Evolutionary conservation across 805 yeast species (phyloP).

Genomic region (Hanseniaspora guilliermondii): DNA sequence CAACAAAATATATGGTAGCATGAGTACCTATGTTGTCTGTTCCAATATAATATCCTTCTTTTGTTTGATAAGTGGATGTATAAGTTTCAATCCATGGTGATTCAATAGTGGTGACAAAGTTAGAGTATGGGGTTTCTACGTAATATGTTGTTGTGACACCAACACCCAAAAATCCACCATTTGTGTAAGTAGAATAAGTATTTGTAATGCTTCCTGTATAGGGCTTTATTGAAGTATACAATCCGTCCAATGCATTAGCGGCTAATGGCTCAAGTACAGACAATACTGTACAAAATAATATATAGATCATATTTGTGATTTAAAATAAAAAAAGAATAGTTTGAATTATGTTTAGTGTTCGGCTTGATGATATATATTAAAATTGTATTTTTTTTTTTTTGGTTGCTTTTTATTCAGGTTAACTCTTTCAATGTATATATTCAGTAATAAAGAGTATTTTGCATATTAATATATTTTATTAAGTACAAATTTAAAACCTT

Average conservation of each 20-base stretch:
- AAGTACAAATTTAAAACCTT: no score
- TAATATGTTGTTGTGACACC: conserved; percentile 13
- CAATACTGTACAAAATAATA: background rate
- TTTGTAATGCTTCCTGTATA: background rate
- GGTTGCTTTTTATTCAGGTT: no score
- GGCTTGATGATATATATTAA: no score
- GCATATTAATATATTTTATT: no score
- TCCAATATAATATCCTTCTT: conserved; percentile 1
- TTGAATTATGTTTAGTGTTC: no score
- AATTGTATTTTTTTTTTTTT: no score
- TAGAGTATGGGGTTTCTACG: conserved; percentile 16
- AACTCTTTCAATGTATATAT: no score
- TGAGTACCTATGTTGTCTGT: conserved; percentile 14
- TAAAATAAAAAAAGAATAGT: background rate
- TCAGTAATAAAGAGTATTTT: no score
- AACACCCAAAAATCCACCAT: background rate
- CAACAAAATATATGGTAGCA: conserved; percentile 16
- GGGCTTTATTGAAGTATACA: background rate
- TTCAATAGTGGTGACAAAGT: background rate
- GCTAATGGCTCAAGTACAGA: background rate
- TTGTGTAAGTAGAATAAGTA: background rate
- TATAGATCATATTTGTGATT: background rate
- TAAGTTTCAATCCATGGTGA: background rate
- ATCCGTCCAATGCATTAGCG: background rate
- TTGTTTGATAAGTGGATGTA: background rate